Evolutionary conservation across 139 green algal genomes (phyloP).

Genomic region (Micractinium sp.): DNA sequence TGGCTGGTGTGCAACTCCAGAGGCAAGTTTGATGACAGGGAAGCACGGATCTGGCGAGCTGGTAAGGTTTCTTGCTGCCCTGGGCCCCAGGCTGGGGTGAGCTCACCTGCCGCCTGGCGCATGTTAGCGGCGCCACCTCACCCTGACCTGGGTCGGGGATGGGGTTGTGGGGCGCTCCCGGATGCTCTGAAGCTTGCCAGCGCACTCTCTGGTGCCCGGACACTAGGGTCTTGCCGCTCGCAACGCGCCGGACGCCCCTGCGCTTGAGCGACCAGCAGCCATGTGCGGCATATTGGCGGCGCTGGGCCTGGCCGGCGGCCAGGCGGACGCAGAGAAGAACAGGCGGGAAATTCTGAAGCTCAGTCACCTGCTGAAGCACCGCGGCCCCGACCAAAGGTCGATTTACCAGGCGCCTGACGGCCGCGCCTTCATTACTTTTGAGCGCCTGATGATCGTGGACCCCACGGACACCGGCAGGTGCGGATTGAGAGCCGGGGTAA

Average conservation of each 20-base stretch:
- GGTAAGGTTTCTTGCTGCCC: no score
- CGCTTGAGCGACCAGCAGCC: background rate
- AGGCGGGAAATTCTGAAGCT: slow-evolving; percentile 53
- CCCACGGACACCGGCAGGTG: slow-evolving; percentile 63
- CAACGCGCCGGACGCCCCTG: background rate
- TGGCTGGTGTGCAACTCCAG: no score
- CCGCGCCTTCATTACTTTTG: slow-evolving; percentile 61
- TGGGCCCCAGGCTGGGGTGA: no score
- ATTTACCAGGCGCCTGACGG: slow-evolving; percentile 58
- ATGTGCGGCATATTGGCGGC: slow-evolving; percentile 80
- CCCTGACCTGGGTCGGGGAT: background rate
- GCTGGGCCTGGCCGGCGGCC: slow-evolving; percentile 49
- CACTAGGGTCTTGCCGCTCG: background rate
- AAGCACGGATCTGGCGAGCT: no score
- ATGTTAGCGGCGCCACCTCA: no score
- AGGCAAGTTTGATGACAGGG: no score
- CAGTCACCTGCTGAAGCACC: slow-evolving; percentile 56
- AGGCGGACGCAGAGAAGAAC: slow-evolving; percentile 55
- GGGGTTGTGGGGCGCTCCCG: background rate
- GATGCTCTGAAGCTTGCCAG: background rate
- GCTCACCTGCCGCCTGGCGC: no score
- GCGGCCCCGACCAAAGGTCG: slow-evolving; percentile 60
- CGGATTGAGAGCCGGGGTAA: background rate
- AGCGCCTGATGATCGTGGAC: slow-evolving; percentile 77
- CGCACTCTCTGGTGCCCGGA: background rate